Percentiles rank a stretch among this genome's conserved stretches.
phyloP scores from a whole-genome alignment of 1,284 basidiomycete genomes.

The Apiotrichum laibachii region DNA sequence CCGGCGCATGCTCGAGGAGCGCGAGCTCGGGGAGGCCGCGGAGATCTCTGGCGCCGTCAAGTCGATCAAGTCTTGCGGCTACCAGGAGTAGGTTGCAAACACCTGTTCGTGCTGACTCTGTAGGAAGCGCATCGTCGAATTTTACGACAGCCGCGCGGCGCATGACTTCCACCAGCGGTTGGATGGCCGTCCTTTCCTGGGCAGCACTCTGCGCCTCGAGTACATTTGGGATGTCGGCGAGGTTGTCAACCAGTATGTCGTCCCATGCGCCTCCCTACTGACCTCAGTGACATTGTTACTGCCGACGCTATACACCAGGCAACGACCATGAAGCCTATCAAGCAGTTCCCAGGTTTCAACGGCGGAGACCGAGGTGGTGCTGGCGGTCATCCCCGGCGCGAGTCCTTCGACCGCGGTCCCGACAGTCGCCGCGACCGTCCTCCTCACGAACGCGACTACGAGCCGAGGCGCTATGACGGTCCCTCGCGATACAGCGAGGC shows the following conservation, averaged over 20 bases:
- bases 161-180: conserved; percentile 76
- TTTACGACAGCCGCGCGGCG: conserved; percentile 79
- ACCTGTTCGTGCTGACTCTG: background rate
- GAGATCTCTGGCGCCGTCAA: conserved; percentile 88
- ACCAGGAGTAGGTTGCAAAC: conserved; percentile 61
- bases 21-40: conserved; percentile 77
- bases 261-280: no score
- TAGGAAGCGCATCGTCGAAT: conserved; percentile 82
- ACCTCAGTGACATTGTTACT: conserved; percentile 6
- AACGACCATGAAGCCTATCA: background rate
- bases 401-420: background rate
- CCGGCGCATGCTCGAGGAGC: conserved; percentile 70
- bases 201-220: conserved; percentile 80
- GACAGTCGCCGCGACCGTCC: background rate
- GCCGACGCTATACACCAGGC: conserved; percentile 15
- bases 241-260: conserved; percentile 44
- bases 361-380: no score
- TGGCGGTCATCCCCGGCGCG: background rate
- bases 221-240: conserved; percentile 78
- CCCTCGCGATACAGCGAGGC: conserved; percentile 13
- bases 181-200: conserved; percentile 71
- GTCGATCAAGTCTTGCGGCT: conserved; percentile 63
- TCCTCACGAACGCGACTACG: background rate
- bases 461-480: conserved; percentile 1
- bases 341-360: background rate